Percentiles rank a stretch among this genome's conserved stretches.
phyloP scores from a whole-genome alignment of 75 land plant species.

The Sequoia sempervirens region DNA sequence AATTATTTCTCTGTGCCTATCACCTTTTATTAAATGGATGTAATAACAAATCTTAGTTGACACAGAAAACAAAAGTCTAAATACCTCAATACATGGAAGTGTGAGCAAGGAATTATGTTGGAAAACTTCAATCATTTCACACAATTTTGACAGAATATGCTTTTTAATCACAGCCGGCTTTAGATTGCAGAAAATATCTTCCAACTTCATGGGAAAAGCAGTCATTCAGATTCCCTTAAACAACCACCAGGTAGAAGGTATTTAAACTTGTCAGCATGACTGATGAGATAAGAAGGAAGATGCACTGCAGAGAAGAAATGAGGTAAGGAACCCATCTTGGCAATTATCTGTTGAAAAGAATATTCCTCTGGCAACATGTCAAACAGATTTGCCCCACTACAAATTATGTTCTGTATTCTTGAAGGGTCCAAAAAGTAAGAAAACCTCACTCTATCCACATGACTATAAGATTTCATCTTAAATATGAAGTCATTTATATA shows the following conservation, averaged over 20 bases:
- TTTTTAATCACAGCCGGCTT: too few species aligned
- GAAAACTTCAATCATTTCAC: too few species aligned
- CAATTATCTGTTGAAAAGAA: slow-evolving; percentile 70
- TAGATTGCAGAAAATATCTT: background rate
- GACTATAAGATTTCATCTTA: slow-evolving; percentile 91
- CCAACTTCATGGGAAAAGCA: background rate
- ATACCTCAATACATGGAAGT: too few species aligned
- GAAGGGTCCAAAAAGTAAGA: slow-evolving; percentile 45
- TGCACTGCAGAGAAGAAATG: slow-evolving; percentile 58
- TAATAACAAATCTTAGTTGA: too few species aligned
- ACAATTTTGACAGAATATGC: too few species aligned
- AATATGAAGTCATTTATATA: slow-evolving; percentile 63
- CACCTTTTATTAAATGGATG: too few species aligned
- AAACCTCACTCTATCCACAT: slow-evolving; percentile 67
- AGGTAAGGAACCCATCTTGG: slow-evolving; percentile 71
- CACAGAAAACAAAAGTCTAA: too few species aligned
- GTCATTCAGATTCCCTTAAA: slow-evolving; percentile 30
- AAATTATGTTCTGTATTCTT: slow-evolving; percentile 59
- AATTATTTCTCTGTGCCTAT: too few species aligned
- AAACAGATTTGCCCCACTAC: slow-evolving; percentile 72
- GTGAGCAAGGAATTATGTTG: too few species aligned
- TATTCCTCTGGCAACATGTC: slow-evolving; percentile 93
- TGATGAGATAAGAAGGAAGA: slow-evolving; percentile 61
- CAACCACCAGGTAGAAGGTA: slow-evolving; percentile 84
- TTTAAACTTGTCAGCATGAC: slow-evolving; percentile 54